A percentile compares a stretch with the other conserved stretches of the same genome.
phyloP scores from a whole-genome alignment of 495 filamentous ascomycete genomes.

The Aspergillus panamensis region DNA sequence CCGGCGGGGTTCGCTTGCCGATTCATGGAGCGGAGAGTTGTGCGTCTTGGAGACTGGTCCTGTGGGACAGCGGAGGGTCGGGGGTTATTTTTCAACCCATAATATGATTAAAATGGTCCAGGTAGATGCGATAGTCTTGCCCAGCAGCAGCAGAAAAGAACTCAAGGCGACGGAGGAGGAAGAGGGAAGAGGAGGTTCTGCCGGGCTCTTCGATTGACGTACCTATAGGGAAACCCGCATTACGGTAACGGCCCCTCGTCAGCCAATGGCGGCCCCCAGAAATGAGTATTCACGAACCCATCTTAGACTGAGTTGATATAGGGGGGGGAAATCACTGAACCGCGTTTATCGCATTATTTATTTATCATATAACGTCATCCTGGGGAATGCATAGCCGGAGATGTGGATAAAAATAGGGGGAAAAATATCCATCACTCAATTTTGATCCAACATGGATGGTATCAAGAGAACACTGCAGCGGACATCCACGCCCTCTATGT shows the following conservation, averaged over 20 bases:
- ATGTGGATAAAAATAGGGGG: too few relatives aligned
- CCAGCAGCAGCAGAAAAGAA: neutral
- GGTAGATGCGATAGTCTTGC: neutral
- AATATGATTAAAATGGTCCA: too few relatives aligned
- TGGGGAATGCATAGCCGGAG: too few relatives aligned
- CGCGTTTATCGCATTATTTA: too few relatives aligned
- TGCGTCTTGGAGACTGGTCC: constrained; percentile 7
- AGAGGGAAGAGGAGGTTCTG: neutral
- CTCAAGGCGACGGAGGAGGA: constrained; percentile 1
- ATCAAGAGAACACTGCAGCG: constrained; percentile 15
- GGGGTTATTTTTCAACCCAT: constrained; percentile 1
- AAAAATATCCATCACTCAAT: neutral
- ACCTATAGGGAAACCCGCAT: constrained; percentile 7
- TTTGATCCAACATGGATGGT: constrained; percentile 15
- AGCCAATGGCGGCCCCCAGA: constrained; percentile 8
- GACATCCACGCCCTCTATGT: constrained; percentile 10
- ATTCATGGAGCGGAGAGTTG: constrained; percentile 18
- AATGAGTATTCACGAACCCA: too few relatives aligned
- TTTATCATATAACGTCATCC: too few relatives aligned
- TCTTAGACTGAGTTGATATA: neutral
- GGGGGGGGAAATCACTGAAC: too few relatives aligned
- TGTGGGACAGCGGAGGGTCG: neutral
- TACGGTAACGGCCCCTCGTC: neutral
- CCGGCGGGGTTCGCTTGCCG: constrained; percentile 22
- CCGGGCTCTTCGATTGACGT: constrained; percentile 5